Evolutionary conservation across 768 basidiomycete genomes (phyloP), one percentile per base, ranked within the genome.

Genomic region (Leucogyrophana mollusca): DNA sequence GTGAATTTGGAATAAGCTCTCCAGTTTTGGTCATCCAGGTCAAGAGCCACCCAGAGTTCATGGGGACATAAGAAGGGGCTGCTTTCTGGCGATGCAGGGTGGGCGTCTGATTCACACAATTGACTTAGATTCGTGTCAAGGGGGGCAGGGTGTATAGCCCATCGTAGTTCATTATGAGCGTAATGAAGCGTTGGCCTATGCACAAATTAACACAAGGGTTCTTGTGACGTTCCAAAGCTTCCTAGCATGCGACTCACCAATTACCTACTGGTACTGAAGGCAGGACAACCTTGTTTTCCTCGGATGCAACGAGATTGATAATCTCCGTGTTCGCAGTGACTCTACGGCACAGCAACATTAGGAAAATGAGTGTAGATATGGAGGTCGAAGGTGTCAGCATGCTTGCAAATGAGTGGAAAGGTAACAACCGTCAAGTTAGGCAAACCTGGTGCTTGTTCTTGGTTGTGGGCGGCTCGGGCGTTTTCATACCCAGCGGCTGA

Each of bases 251-350:
- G 43, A 53, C 56, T 54, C 52, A 60, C 56, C 61, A 53, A 57
- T 67, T 65, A 64, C 59, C 58, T 55, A 61, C 46, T 14, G 54
- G 34, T 10, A 46, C 47, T 18, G 38, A 46, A 23, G 53, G 47
- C 25, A 58, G 50, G 53, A 54, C 53, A 18, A 51, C 50, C 8
- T 45, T 13, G 35, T 24, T 38, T 49, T 13, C 55, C 34, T 60
- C 61, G 13, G 62, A 54, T 37, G 70, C 64, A 20, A 57, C 59
- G 56, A 85, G 81, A 59, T 80, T 81, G 59, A 81, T 62, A 54
- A 86, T 84, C 66, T 86, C 82, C 27, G 84, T 86, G 61, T 86
- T 84, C 17, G 75, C 81, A 41, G 64, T 53, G 24, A 52, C 66
- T 32, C 44, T 38, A 48, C 65, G 60, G 54, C 56, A 62, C 51